Evolutionary conservation across 257 asterid genomes (phyloP), one percentile per base, ranked within the genome.

Genomic region (Cynanchum wilfordii): DNA sequence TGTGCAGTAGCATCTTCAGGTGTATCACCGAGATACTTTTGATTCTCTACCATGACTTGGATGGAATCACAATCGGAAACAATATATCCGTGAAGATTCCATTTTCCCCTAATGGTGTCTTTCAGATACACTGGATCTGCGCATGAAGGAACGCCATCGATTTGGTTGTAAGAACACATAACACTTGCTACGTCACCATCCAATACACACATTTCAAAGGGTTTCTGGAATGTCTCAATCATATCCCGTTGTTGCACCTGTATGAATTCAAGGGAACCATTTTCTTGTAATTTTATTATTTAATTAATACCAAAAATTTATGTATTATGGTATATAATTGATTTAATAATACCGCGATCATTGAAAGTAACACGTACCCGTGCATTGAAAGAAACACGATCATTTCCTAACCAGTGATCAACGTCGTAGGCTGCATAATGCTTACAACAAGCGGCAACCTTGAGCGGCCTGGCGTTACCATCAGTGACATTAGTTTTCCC

Each of bases 41-140:
- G 90, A 66, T 44, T 36, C 9, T 82, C 33, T 1, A 77, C 10
- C 70, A 86, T 75, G 5, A 78, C 84, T 20, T 79, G 74, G 12
- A 86, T 70, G 0, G 90, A 81, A 74, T 86, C 88, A 71, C 90
- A 83, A 30, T 86, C 90, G 11, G 90, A 82, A 40, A 83, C 87
- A 42, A 82, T 77, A 50, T 86, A 82, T 81, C 88, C 88, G 11
- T 82, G 82, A 68, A 86, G 84, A 68, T 74, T 52, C 91, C 91
- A 86, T 36, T 82, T 76, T n/a, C 79, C 87, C 24, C 90, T 45
- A 17, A 81, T 68, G 4, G 78, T 80, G 15, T 74, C 79, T 58
- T 66, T 78, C 25, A 86, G 51, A 24, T 84, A 81, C 33, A 72
- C 75, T 1, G 76, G 69, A 72, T 86, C 86, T 7, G 87, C 87